Conservation (phyloP, 192 early-diverging fungal species). For the Physocladia obscura region DNA sequence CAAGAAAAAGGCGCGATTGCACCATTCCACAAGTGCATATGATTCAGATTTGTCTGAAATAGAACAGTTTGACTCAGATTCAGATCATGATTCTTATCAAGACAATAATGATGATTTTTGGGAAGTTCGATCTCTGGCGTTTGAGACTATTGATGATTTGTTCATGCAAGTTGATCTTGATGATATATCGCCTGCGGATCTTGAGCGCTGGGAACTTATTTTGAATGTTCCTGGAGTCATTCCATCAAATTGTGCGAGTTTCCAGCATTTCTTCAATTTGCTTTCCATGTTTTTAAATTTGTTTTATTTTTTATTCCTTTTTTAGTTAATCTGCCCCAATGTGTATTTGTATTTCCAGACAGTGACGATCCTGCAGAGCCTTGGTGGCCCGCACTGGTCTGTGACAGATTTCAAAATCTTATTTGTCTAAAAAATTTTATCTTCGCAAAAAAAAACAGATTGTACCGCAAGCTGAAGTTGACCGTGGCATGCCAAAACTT, state of each 20-base stretch:
- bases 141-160: slow-evolving; percentile 17
- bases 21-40: background rate
- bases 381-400: slow-evolving; percentile 53
- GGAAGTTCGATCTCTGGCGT: too few relatives aligned
- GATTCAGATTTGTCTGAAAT: slow-evolving; percentile 22
- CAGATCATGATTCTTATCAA: background rate
- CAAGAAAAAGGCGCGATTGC: slow-evolving; percentile 37
- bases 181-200: background rate
- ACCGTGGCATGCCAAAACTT: slow-evolving; percentile 28
- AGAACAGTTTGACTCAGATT: slow-evolving; percentile 18
- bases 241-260: slow-evolving; percentile 1
- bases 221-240: slow-evolving; percentile 16
- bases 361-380: slow-evolving; percentile 20
- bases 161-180: slow-evolving; percentile 7
- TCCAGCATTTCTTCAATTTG: background rate
- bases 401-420: too few relatives aligned
- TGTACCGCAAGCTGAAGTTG: slow-evolving; percentile 30
- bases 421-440: background rate
- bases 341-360: slow-evolving; percentile 39
- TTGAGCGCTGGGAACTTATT: slow-evolving; percentile 21
- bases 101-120: background rate
- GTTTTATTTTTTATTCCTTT: background rate
- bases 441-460: slow-evolving; percentile 4
- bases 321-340: slow-evolving; percentile 7
- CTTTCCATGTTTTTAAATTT: background rate